Evolutionary conservation across 768 basidiomycete genomes (phyloP).

Genomic region (Amanita exitialis): DNA sequence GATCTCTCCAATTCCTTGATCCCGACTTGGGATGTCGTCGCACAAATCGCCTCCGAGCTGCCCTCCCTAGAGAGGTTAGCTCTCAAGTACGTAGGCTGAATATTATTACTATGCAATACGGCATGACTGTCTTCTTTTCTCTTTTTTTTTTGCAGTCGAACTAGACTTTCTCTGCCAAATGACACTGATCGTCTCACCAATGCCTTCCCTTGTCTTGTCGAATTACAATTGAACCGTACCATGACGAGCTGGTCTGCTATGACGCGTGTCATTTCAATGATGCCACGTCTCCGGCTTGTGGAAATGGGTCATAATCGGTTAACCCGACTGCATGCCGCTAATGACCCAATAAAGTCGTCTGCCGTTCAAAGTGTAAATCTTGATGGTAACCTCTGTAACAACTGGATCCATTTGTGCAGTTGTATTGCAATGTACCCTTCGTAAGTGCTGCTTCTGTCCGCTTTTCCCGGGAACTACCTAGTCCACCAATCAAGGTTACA

Average conservation of each 20-base stretch:
- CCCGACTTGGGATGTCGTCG: conserved; percentile 59
- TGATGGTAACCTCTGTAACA: conserved; percentile 50
- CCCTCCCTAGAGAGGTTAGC: conserved; percentile 52
- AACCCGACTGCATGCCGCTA: conserved; percentile 10
- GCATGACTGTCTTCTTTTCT: conserved; percentile 11
- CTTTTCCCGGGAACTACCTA: conserved; percentile 7
- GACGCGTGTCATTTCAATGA: conserved; percentile 32
- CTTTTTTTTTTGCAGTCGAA: conserved; percentile 38
- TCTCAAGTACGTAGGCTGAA: conserved; percentile 55
- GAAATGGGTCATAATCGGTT: conserved; percentile 70
- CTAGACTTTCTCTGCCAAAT: conserved; percentile 43
- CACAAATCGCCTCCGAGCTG: conserved; percentile 52
- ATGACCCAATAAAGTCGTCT: conserved; percentile 12
- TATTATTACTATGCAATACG: conserved; percentile 8
- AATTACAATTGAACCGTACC: conserved; percentile 69
- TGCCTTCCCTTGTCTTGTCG: conserved; percentile 43
- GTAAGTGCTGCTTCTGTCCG: conserved; percentile 26
- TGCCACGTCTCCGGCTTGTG: conserved; percentile 44
- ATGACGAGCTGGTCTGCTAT: conserved; percentile 66
- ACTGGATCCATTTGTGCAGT: conserved; percentile 43
- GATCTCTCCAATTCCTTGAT: conserved; percentile 76
- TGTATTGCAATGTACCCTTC: conserved; percentile 32
- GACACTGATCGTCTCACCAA: conserved; percentile 18
- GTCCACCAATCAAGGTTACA: conserved; percentile 37
- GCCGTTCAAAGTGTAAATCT: conserved; percentile 51